phyloP scores from a whole-genome alignment of 352 stramenopile species.

The Lagenidium giganteum region DNA sequence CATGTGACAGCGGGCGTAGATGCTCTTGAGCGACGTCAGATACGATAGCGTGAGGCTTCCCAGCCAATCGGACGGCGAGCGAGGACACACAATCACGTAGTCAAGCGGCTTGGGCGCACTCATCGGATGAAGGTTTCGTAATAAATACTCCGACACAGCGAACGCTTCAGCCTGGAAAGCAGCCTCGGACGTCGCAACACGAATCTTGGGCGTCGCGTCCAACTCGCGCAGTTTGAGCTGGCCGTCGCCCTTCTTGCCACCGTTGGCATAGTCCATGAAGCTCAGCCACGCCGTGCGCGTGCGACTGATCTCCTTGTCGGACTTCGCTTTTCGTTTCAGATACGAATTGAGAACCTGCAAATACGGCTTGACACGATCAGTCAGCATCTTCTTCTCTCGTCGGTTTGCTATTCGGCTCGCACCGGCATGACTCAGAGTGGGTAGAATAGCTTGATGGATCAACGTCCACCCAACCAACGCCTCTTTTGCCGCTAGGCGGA shows the following conservation, averaged over 20 bases:
- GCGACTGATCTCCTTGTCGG: slow-evolving; percentile 15
- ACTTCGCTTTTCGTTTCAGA: slow-evolving; percentile 14
- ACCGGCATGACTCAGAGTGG: slow-evolving; percentile 25
- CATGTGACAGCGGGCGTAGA: slow-evolving; percentile 64
- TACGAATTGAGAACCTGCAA: slow-evolving; percentile 25
- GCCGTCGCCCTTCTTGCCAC: slow-evolving; percentile 3
- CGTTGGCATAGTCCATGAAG: slow-evolving; percentile 27
- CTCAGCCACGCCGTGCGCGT: slow-evolving; percentile 26
- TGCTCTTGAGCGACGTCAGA: slow-evolving; percentile 53
- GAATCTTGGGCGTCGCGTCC: slow-evolving; percentile 22
- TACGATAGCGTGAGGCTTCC: slow-evolving; percentile 51
- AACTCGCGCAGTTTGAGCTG: neutral
- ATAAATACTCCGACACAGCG: slow-evolving; percentile 62
- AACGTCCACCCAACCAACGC: slow-evolving; percentile 41
- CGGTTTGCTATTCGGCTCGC: slow-evolving; percentile 17
- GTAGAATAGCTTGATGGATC: slow-evolving; percentile 19
- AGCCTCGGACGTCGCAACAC: slow-evolving; percentile 38
- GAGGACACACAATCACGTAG: slow-evolving; percentile 59
- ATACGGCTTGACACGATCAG: slow-evolving; percentile 31
- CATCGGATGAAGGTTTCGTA: slow-evolving; percentile 52
- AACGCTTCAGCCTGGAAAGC: slow-evolving; percentile 36
- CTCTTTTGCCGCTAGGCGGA: slow-evolving; percentile 41
- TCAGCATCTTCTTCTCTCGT: slow-evolving; percentile 28
- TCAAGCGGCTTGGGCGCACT: slow-evolving; percentile 47
- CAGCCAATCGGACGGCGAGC: slow-evolving; percentile 61